phyloP scores from a whole-genome alignment of 306 rosid species.

The Lithocarpus polystachyus region DNA sequence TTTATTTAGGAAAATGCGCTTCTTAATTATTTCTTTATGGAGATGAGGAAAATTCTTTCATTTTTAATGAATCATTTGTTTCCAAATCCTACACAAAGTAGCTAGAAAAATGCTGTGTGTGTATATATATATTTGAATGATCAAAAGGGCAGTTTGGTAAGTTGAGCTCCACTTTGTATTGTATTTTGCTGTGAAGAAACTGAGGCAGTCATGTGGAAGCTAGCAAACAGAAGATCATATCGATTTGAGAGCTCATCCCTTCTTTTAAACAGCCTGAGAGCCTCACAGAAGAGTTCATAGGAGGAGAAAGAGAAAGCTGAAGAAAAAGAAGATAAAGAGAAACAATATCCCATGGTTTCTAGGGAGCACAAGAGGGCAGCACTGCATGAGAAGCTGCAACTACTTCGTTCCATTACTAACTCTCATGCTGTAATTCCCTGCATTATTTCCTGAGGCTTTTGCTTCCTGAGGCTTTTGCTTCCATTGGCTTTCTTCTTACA shows the following conservation, averaged over 20 bases:
- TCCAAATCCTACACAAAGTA: neutral
- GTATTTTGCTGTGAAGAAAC: slow-evolving; percentile 36
- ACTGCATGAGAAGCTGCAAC: slow-evolving; percentile 93
- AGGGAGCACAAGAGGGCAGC: slow-evolving; percentile 82
- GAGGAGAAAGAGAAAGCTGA: slow-evolving; percentile 16
- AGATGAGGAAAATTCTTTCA: neutral
- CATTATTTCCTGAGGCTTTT: slow-evolving; percentile 22
- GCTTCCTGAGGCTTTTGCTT: slow-evolving; percentile 35
- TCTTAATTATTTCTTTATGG: neutral
- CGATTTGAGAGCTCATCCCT: slow-evolving; percentile 63
- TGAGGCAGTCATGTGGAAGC: slow-evolving; percentile 59
- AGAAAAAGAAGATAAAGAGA: slow-evolving; percentile 1
- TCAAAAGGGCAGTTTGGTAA: slow-evolving; percentile 58
- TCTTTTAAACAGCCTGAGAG: slow-evolving; percentile 52
- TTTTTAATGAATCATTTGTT: neutral
- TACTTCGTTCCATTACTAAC: slow-evolving; percentile 94
- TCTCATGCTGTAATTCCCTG: slow-evolving; percentile 87
- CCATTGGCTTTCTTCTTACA: slow-evolving; percentile 37
- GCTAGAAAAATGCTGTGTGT: neutral
- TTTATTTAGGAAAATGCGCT: neutral
- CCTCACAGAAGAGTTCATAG: slow-evolving; percentile 32
- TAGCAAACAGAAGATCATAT: slow-evolving; percentile 65
- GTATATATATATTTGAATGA: neutral
- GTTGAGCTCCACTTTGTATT: slow-evolving; percentile 3
- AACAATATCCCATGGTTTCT: slow-evolving; percentile 52